A percentile compares a stretch with the other conserved stretches of the same genome.
Evolutionary conservation across 164 flowering plant genomes (phyloP).

Genomic region (Vitis labrusca): DNA sequence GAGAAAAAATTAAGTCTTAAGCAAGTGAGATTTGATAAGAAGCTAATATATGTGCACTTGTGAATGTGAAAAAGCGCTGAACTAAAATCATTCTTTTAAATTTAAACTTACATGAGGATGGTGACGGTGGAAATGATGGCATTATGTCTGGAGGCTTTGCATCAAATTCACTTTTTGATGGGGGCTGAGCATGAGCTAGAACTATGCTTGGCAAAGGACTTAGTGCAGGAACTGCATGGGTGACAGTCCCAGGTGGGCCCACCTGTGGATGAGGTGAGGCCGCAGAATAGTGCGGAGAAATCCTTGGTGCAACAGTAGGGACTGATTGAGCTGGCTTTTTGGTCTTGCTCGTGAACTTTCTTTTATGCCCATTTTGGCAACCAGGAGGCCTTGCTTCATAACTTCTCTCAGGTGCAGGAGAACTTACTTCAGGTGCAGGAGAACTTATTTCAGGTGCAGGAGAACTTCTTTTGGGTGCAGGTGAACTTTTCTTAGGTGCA

Average conservation of each 20-base stretch:
- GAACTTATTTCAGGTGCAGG: slow-evolving; percentile 12
- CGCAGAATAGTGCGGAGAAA: slow-evolving; percentile 34
- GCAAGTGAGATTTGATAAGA: too few relatives aligned
- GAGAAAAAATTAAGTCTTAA: not conserved
- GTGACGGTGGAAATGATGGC: slow-evolving; percentile 37
- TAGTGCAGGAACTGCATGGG: slow-evolving; percentile 28
- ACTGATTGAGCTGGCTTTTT: slow-evolving; percentile 20
- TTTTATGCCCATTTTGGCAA: slow-evolving; percentile 31
- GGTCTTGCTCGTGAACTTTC: slow-evolving; percentile 22
- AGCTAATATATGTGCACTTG: too few relatives aligned
- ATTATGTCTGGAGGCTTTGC: slow-evolving; percentile 28
- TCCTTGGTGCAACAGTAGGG: slow-evolving; percentile 41
- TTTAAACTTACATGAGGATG: slow-evolving; percentile 56
- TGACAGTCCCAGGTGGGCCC: slow-evolving; percentile 34
- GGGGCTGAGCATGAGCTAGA: slow-evolving; percentile 55
- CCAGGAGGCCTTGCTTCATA: slow-evolving; percentile 41
- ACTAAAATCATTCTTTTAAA: slow-evolving; percentile 3
- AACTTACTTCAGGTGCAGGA: slow-evolving; percentile 18
- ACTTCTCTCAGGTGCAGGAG: slow-evolving; percentile 30
- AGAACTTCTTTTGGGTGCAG: slow-evolving; percentile 12
- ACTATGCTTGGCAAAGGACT: slow-evolving; percentile 60
- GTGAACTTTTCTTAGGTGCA: slow-evolving; percentile 18
- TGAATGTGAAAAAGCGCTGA: not conserved
- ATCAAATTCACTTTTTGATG: slow-evolving; percentile 34
- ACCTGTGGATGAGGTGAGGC: slow-evolving; percentile 28